Percentiles rank a stretch among this genome's conserved stretches.
phyloP scores from a whole-genome alignment of 73 alveolate species.

The Paraurostyla sp. region DNA sequence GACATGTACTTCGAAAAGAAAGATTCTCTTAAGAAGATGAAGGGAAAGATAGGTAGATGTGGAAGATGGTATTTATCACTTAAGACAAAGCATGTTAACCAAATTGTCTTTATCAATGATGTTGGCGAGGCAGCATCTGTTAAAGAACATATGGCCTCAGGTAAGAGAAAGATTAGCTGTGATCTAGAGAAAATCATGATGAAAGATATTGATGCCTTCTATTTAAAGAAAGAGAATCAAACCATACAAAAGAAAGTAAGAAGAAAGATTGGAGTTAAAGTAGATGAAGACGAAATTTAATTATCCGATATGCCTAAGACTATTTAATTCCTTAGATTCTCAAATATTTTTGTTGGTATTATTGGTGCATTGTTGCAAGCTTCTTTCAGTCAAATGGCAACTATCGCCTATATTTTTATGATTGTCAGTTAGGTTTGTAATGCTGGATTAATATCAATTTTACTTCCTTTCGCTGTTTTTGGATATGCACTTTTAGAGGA shows the following conservation, averaged over 20 bases:
- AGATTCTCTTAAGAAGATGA: constrained; percentile 15
- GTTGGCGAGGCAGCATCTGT: constrained; percentile 38
- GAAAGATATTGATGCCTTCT: constrained; percentile 25
- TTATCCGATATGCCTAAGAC: neutral
- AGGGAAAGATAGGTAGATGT: constrained; percentile 33
- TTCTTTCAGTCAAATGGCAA: constrained; percentile 30
- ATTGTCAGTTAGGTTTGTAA: constrained; percentile 47
- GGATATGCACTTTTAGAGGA: constrained; percentile 81
- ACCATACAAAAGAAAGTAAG: neutral
- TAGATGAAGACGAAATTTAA: constrained; percentile 11
- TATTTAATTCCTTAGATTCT: neutral
- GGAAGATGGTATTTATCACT: constrained; percentile 11
- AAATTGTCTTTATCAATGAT: constrained; percentile 10
- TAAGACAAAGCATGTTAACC: constrained; percentile 12
- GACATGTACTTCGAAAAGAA: constrained; percentile 11
- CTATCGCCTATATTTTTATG: constrained; percentile 71
- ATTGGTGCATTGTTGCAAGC: constrained; percentile 43
- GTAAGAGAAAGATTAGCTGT: neutral
- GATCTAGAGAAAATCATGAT: constrained; percentile 45
- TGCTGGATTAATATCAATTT: constrained; percentile 72
- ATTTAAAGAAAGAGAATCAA: neutral
- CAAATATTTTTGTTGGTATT: neutral
- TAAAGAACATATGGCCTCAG: neutral
- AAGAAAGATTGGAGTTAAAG: neutral
- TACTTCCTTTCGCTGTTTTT: constrained; percentile 74